A percentile compares a stretch with the other conserved stretches of the same genome.
These are phyloP conservation scores for Clonostachys rhizophaga DNA, from an alignment of 2,329 filamentous ascomycete genomes.

Conservation along the genomic window DNA sequence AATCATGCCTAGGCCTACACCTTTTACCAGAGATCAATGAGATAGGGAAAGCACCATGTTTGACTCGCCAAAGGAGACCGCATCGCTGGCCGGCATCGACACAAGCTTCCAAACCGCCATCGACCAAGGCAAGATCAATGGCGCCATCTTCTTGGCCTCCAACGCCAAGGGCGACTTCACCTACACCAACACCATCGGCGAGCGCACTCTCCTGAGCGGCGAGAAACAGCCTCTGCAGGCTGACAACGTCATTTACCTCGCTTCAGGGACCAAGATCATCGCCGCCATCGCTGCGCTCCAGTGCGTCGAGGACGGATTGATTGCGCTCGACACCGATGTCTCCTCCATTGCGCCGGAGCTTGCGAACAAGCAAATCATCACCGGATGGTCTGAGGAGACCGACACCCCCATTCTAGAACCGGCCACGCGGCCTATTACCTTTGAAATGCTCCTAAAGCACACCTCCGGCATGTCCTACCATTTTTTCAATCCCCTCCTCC, in stretches of 20 bases:
- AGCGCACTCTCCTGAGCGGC: constrained; percentile 30
- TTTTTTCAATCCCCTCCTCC: constrained; percentile 26
- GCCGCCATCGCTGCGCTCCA: constrained; percentile 48
- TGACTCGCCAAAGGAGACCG: no score
- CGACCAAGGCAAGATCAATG: constrained; percentile 34
- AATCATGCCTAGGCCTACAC: no score
- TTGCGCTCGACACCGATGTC: constrained; percentile 40
- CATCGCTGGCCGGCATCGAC: constrained; percentile 22
- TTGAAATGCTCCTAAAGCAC: constrained; percentile 46
- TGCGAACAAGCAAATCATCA: constrained; percentile 37
- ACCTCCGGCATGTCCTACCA: constrained; percentile 42
- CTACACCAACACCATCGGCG: constrained; percentile 31
- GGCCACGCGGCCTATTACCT: constrained; percentile 31
- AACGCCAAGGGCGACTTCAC: constrained; percentile 28
- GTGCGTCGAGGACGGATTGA: constrained; percentile 44
- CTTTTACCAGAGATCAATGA: no score
- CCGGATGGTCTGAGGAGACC: constrained; percentile 34
- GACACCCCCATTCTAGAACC: constrained; percentile 28
- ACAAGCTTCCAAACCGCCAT: constrained; percentile 30
- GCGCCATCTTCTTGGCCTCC: constrained; percentile 33
- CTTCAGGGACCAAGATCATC: constrained; percentile 37
- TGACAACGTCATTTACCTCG: constrained; percentile 27
- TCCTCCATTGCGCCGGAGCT: constrained; percentile 40
- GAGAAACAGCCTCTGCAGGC: constrained; percentile 27
- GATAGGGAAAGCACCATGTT: no score